A percentile compares a stretch with the other conserved stretches of the same genome.
phyloP scores from a whole-genome alignment of 805 yeast species.

The Pichia manshurica region DNA sequence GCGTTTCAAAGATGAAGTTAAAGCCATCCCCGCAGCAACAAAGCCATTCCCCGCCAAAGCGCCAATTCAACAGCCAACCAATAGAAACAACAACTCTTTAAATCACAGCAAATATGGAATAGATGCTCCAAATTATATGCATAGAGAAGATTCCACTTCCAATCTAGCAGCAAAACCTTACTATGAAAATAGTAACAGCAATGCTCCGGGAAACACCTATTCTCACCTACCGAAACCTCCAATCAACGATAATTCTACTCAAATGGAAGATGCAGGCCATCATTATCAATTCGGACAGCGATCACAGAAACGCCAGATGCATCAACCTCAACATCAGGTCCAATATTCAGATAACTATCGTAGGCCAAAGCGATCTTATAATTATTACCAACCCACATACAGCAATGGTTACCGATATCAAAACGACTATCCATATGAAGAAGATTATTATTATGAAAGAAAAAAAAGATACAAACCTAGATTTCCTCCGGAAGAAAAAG shows the following conservation, averaged over 20 bases:
- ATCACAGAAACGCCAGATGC: neutral
- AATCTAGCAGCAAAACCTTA: neutral
- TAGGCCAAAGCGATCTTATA: neutral
- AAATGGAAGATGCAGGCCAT: neutral
- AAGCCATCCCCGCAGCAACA: constrained; percentile 26
- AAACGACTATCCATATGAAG: neutral
- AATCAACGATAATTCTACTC: no score
- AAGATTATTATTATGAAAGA: neutral
- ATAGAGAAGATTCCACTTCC: constrained; percentile 2
- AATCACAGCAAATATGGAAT: constrained; percentile 14
- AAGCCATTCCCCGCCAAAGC: constrained; percentile 24
- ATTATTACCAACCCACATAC: neutral
- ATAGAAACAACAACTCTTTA: constrained; percentile 1
- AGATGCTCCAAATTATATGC: constrained; percentile 8
- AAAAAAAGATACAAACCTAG: neutral
- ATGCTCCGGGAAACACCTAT: neutral
- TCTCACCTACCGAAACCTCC: neutral
- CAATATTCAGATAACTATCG: neutral
- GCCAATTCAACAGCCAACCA: neutral
- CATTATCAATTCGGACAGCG: neutral
- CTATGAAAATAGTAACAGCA: neutral
- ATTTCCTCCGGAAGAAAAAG: neutral
- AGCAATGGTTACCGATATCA: neutral
- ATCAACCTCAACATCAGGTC: constrained; percentile 1
- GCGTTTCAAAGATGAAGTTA: constrained; percentile 40